These are phyloP conservation scores for Sugiyamaella chiloensis DNA, from an alignment of 805 yeast genomes.

Conservation along the genomic window DNA sequence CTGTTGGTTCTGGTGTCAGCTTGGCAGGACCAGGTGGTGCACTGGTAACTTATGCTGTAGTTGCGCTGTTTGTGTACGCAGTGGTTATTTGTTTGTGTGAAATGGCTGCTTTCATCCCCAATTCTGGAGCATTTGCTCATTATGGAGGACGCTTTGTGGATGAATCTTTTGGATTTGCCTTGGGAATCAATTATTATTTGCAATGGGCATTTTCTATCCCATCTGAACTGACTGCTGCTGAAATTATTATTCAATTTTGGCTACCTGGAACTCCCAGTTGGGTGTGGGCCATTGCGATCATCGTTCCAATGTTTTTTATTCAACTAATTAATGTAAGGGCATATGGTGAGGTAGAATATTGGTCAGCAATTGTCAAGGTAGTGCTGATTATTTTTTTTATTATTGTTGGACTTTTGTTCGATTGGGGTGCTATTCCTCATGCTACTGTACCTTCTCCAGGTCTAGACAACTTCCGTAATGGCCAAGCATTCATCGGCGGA, in stretches of 20 bases:
- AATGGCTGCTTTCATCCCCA: constrained; percentile 51
- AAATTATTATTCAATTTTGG: constrained; percentile 44
- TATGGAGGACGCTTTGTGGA: constrained; percentile 59
- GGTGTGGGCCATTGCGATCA: constrained; percentile 48
- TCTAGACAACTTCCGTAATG: constrained; percentile 31
- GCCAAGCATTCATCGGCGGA: constrained; percentile 28
- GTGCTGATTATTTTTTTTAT: constrained; percentile 60
- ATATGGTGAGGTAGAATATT: constrained; percentile 58
- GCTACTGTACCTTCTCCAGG: constrained; percentile 53
- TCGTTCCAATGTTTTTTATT: constrained; percentile 49
- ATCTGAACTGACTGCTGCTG: constrained; percentile 43
- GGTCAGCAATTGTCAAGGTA: constrained; percentile 63
- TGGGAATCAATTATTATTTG: constrained; percentile 49
- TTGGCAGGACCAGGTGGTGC: constrained; percentile 33
- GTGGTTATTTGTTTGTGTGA: constrained; percentile 58
- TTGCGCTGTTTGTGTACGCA: constrained; percentile 57
- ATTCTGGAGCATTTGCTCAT: constrained; percentile 66
- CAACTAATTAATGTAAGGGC: constrained; percentile 49
- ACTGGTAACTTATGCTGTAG: constrained; percentile 33
- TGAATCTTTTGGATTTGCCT: constrained; percentile 56
- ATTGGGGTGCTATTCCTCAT: constrained; percentile 53
- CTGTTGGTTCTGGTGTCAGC: constrained; percentile 23
- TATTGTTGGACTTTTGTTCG: constrained; percentile 49
- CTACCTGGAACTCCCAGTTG: constrained; percentile 46
- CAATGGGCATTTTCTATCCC: constrained; percentile 48